Evolutionary conservation across 345 rosid genomes (phyloP), one percentile per base, ranked within the genome.

Genomic region (Pugionium dolabratum): DNA sequence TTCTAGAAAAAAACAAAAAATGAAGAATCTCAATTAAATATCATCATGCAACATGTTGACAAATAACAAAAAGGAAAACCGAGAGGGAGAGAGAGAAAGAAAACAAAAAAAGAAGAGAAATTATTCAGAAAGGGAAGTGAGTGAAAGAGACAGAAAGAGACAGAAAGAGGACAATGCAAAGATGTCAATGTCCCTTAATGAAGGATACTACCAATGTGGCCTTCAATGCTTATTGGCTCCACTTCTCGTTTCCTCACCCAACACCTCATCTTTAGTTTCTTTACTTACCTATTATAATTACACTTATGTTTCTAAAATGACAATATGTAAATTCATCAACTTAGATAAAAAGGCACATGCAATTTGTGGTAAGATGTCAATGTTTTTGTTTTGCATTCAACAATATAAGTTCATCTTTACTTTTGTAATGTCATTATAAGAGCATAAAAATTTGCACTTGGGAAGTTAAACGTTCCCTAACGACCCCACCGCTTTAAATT

Each of bases 181-280:
- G 71, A 43, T 50, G 76, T 72, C 66, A 43, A 35, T 72, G 66
- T 72, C 76, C 47, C 71, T 43, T 57, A 57, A 27, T 71, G 70
- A 72, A 72, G 63, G 59, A 62, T 71, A 40, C 52, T 71, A 40
- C 45, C 52, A 63, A 54, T 71, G 75, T 47, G 59, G 75, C 63
- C 65, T 70, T 63, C 52, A 65, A 50, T 72, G 54, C 66, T 59
- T 57, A 42, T 50, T 58, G 46, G 66, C 39, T 66, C 76, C 71
- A 72, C 66, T 59, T 51, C 59, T 58, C 42, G 51, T 72, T 51
- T 43, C 49, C 48, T 58, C 61, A 58, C 71, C 66, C 71, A 72
- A 65, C 71, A 65, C 29, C 76, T 65, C 61, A 72, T 56, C 3
- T 48, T 55, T 54, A 54, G 18, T 30, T 54, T 62, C 48, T 63